Evolutionary conservation across 108 stramenopile genomes (phyloP), one percentile per base, ranked within the genome.

Genomic region (Parietichytrium sp.): DNA sequence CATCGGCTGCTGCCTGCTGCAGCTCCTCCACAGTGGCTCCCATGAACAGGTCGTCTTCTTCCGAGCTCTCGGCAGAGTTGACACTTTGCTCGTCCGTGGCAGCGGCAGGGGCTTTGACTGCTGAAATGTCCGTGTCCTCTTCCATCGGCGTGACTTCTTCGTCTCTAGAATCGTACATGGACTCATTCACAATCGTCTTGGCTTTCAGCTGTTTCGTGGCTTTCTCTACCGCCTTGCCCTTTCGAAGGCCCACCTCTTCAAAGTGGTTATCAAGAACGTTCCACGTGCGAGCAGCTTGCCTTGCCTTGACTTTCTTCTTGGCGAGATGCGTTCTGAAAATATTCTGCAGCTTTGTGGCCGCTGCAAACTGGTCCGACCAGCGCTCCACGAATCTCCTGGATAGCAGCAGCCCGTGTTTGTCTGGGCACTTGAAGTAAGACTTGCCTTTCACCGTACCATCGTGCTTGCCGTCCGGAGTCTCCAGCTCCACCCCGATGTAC

Each of bases 401-500:
- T 6, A 82, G 61, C 29, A 82, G 77, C 78, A 81, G 83, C 13
- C 83, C 85, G 83, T 2, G 51, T 23, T 87, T 87, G 13, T 36
- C 33, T 15, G 81, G 45, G 27, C 84, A 38, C 26, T 29, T 27
- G 85, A 87, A 87, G 48, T 86, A 87, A 3, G 48, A 31, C 29
- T 83, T 53, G 47, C 87, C 85, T 47, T 83, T 29, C 25, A 86
- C 85, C 8, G 83, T 86, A 8, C 87, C 87, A 50, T 87, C 42
- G 82, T 55, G 72, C 85, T 84, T 31, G 18, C 87, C 87, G 29
- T 82, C 81, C 27, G 87, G 81, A 23, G 42, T 81, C 3, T 86
- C 87, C 25, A 87, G 84, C 72, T 87, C 85, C 25, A 87, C 72
- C 15, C 87, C 87, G 8, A 86, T 49, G 48, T 55, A 81, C 4